Evolutionary conservation across 257 asterid genomes (phyloP).

Genomic region (Fraxinus quadrangulata): DNA sequence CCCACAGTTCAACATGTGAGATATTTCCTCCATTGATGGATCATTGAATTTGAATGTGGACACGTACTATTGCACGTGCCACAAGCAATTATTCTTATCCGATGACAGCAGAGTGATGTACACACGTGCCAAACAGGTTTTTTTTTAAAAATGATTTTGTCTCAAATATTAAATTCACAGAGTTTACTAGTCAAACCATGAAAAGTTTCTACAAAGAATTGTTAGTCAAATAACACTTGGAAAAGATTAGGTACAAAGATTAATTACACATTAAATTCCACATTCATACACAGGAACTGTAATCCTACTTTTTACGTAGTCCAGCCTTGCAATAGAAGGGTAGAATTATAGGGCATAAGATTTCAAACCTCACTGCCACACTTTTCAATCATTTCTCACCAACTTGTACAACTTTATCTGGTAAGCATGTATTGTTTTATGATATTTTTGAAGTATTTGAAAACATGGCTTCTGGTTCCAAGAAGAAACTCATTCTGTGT

Average conservation of each 20-base stretch:
- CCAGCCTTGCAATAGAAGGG: conserved; percentile 16
- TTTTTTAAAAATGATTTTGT: background rate
- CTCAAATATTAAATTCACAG: background rate
- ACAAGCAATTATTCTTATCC: no score
- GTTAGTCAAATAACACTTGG: background rate
- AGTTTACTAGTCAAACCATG: conserved; percentile 26
- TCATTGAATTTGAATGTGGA: background rate
- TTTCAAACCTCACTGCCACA: conserved; percentile 27
- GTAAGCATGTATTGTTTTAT: conserved; percentile 12
- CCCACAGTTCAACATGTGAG: background rate
- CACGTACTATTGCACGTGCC: no score
- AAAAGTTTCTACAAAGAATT: background rate
- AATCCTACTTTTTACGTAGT: background rate
- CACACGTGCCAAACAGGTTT: background rate
- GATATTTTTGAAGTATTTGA: background rate
- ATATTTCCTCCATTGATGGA: background rate
- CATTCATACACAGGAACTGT: background rate
- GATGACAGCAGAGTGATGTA: background rate
- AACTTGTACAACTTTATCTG: conserved; percentile 30
- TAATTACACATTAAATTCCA: background rate
- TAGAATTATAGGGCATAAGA: conserved; percentile 31
- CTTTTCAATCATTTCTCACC: conserved; percentile 44
- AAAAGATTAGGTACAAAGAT: background rate
- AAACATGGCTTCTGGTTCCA: background rate
- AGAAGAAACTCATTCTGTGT: no score